These are phyloP conservation scores for Fusarium begoniae DNA, from an alignment of 2,329 filamentous ascomycete species.

Conservation along the genomic window DNA sequence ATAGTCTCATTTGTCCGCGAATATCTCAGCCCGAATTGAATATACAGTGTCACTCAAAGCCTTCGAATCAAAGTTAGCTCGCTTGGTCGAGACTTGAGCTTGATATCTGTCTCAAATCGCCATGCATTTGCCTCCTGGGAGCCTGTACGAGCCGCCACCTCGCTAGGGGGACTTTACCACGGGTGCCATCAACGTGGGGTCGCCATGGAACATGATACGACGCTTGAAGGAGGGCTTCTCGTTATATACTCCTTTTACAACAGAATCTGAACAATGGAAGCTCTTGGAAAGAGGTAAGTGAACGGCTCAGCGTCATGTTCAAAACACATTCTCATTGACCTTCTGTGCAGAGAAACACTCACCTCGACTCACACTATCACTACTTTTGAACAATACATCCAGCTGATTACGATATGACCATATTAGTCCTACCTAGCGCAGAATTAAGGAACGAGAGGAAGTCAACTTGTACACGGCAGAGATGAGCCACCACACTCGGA, in stretches of 20 bases:
- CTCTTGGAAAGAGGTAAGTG: no score
- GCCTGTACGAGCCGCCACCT: rapidly evolving
- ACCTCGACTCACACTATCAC: rapidly evolving
- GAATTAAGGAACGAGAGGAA: background rate
- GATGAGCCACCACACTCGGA: rapidly evolving
- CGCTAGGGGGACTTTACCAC: rapidly evolving
- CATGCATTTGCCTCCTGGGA: rapidly evolving
- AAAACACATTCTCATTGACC: background rate
- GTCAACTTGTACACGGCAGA: rapidly evolving
- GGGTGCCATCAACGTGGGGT: no score
- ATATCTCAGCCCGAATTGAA: rapidly evolving
- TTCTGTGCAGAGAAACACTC: background rate
- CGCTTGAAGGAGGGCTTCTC: rapidly evolving
- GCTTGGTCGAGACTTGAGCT: rapidly evolving
- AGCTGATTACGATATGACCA: rapidly evolving
- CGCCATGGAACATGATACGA: rapidly evolving
- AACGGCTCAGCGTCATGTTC: no score
- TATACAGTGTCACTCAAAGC: background rate
- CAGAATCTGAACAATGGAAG: rapidly evolving
- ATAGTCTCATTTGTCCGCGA: rapidly evolving
- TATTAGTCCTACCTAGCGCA: rapidly evolving
- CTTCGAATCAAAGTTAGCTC: rapidly evolving
- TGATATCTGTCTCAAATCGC: background rate
- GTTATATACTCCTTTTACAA: rapidly evolving
- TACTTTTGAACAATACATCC: rapidly evolving